phyloP scores from a whole-genome alignment of 768 basidiomycete genomes.

The Suillus plorans region DNA sequence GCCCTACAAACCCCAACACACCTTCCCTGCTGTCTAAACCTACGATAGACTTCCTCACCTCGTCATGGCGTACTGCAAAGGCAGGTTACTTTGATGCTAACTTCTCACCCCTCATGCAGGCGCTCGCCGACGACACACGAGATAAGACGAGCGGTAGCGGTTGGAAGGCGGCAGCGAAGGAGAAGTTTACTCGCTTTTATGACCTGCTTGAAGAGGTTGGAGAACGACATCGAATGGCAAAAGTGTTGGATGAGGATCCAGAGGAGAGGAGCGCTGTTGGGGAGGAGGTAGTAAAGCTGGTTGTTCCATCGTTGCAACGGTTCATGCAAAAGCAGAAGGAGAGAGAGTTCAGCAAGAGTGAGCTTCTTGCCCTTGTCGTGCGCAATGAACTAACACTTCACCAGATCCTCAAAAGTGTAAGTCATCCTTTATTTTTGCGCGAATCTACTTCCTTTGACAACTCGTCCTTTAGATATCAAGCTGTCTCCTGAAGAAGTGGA shows the following conservation, averaged over 20 bases:
- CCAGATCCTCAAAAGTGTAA: constrained; percentile 55
- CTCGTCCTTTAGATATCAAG: constrained; percentile 66
- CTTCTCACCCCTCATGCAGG: constrained; percentile 74
- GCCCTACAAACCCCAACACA: constrained; percentile 48
- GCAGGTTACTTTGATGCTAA: constrained; percentile 84
- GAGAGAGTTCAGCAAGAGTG: constrained; percentile 86
- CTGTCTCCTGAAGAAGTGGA: constrained; percentile 75
- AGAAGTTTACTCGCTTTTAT: constrained; percentile 81
- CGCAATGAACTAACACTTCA: constrained; percentile 1
- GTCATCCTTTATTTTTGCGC: constrained; percentile 15
- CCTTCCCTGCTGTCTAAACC: constrained; percentile 57
- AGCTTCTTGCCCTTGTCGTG: constrained; percentile 21
- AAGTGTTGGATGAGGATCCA: constrained; percentile 69
- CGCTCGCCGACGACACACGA: constrained; percentile 47
- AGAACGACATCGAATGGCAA: constrained; percentile 70
- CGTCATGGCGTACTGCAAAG: constrained; percentile 77
- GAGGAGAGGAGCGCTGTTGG: constrained; percentile 56
- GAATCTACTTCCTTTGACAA: constrained; percentile 11
- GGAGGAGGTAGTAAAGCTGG: constrained; percentile 76
- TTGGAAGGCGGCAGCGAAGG: constrained; percentile 65
- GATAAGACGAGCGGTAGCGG: constrained; percentile 46
- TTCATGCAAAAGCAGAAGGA: constrained; percentile 76
- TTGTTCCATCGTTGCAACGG: constrained; percentile 70
- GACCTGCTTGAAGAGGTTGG: constrained; percentile 77
- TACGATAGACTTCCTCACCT: constrained; percentile 61